These are phyloP conservation scores for Nitzschia putrida DNA, from an alignment of 108 stramenopile genomes.

Conservation along the genomic window DNA sequence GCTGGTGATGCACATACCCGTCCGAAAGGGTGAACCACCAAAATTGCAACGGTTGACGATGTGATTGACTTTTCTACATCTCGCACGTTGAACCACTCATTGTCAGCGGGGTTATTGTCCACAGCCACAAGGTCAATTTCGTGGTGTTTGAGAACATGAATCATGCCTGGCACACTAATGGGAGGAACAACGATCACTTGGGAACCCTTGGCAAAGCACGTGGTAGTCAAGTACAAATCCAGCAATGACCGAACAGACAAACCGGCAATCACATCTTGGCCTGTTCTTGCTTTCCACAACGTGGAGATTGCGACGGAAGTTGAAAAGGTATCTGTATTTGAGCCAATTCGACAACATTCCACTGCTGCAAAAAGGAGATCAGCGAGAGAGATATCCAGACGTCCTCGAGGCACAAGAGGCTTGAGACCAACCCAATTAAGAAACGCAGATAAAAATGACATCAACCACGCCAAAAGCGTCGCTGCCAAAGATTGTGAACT, in stretches of 20 bases:
- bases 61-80: conserved; percentile 56
- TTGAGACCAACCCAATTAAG: conserved; percentile 19
- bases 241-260: conserved; percentile 75
- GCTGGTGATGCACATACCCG: conserved; percentile 25
- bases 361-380: conserved; percentile 55
- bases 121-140: conserved; percentile 63
- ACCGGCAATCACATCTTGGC: conserved; percentile 52
- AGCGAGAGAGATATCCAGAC: conserved; percentile 58
- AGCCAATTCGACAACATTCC: conserved; percentile 36
- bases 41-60: conserved; percentile 69
- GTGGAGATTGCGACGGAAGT: conserved; percentile 1
- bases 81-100: conserved; percentile 29
- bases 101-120: conserved; percentile 44
- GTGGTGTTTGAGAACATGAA: conserved; percentile 63
- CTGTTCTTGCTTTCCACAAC: conserved; percentile 6
- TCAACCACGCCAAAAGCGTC: background rate
- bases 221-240: conserved; percentile 66
- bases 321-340: background rate
- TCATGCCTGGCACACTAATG: conserved; percentile 78
- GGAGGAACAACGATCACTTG: conserved; percentile 76
- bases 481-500: too few relatives aligned
- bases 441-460: background rate
- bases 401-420: conserved; percentile 73
- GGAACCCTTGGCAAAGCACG: conserved; percentile 54
- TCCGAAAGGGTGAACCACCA: conserved; percentile 86